A percentile compares a stretch with the other conserved stretches of the same genome.
These are phyloP conservation scores for Myriosclerotinia scirpicola DNA, from an alignment of 2,329 filamentous ascomycete species.

Conservation along the genomic window DNA sequence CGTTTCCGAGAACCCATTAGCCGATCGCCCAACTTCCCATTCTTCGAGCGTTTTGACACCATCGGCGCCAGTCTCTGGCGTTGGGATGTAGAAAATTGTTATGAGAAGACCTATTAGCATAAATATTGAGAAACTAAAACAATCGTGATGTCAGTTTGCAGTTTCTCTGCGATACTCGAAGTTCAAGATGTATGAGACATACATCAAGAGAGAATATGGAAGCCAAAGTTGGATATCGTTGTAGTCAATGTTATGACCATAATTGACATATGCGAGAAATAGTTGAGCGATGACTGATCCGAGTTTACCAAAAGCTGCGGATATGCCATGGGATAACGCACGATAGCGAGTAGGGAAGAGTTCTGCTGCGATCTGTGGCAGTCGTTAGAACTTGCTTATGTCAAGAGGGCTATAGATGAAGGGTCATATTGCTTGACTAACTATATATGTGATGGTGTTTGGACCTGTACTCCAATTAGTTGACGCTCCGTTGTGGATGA, in stretches of 20 bases:
- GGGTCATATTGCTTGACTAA: constrained; percentile 38
- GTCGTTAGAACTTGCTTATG: not conserved
- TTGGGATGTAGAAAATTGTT: constrained; percentile 5
- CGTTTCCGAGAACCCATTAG: constrained; percentile 11
- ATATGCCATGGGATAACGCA: constrained; percentile 62
- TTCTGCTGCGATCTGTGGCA: constrained; percentile 46
- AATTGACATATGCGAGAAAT: constrained; percentile 27
- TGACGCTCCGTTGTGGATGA: not conserved
- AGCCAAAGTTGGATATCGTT: constrained; percentile 1
- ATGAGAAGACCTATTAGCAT: constrained; percentile 12
- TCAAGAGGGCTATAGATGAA: constrained; percentile 35
- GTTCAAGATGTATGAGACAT: not conserved
- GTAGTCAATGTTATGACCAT: constrained; percentile 24
- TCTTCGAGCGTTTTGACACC: constrained; percentile 30
- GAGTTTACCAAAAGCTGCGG: constrained; percentile 59
- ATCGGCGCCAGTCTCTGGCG: not conserved
- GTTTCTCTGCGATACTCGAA: not conserved
- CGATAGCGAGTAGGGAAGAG: constrained; percentile 64
- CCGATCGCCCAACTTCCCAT: constrained; percentile 28
- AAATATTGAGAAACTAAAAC: constrained; percentile 18
- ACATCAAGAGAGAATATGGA: constrained; percentile 15
- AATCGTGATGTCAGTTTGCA: not conserved
- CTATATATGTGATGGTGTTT: constrained; percentile 25
- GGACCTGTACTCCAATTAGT: constrained; percentile 9
- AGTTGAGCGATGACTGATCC: constrained; percentile 48